These are phyloP conservation scores for Nakaseomyces nivariensis DNA, from an alignment of 1,139 yeast species.

Conservation along the genomic window DNA sequence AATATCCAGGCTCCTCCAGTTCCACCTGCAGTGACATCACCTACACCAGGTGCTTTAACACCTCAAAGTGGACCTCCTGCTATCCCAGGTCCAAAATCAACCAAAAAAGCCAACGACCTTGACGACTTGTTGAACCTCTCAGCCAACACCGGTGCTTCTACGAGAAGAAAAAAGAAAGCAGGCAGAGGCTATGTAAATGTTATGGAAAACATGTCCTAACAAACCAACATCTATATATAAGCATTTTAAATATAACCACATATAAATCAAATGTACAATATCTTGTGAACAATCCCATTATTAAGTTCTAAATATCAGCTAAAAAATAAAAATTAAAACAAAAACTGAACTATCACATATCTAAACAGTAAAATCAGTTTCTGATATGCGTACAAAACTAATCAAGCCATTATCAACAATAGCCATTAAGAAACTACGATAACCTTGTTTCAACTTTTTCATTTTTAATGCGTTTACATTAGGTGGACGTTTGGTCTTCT, in stretches of 20 bases:
- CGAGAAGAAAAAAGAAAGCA: slow-evolving; percentile 40
- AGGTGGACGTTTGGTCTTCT: slow-evolving; percentile 13
- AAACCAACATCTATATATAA: neutral
- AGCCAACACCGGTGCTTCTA: slow-evolving; percentile 23
- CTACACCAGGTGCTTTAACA: slow-evolving; percentile 1
- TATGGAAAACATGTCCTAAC: slow-evolving; percentile 33
- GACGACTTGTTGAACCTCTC: slow-evolving; percentile 53
- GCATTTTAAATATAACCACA: neutral
- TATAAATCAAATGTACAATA: neutral
- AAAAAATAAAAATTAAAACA: no score
- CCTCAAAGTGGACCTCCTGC: slow-evolving; percentile 8
- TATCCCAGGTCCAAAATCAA: slow-evolving; percentile 15
- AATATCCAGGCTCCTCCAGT: neutral
- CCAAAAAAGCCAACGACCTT: slow-evolving; percentile 37
- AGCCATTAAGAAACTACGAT: slow-evolving; percentile 48
- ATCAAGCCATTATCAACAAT: slow-evolving; percentile 64
- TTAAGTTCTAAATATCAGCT: no score
- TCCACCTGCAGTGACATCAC: slow-evolving; percentile 5
- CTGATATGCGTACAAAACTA: slow-evolving; percentile 52
- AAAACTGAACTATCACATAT: no score
- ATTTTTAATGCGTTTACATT: slow-evolving; percentile 18
- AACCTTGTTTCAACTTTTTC: slow-evolving; percentile 38
- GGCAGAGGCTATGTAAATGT: slow-evolving; percentile 78
- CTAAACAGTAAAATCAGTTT: slow-evolving; percentile 44
- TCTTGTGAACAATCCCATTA: no score